These are phyloP conservation scores for Penicillium aurantiogriseum DNA, from an alignment of 2,329 filamentous ascomycete species.

Conservation along the genomic window DNA sequence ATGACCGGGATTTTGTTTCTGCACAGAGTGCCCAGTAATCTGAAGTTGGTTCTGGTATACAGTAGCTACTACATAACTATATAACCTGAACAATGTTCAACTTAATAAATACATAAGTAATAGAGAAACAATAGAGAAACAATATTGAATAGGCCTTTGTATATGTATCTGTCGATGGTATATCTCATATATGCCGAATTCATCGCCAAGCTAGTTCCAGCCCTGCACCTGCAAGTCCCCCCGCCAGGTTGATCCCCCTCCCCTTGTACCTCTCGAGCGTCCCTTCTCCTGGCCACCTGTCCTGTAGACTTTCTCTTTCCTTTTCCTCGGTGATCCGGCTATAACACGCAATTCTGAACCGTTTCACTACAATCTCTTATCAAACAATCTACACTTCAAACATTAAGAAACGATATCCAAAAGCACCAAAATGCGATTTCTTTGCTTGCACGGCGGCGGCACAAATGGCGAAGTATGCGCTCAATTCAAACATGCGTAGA, in stretches of 20 bases:
- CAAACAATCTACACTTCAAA: background rate
- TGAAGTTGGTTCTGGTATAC: too few species aligned
- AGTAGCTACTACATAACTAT: too few species aligned
- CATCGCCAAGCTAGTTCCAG: background rate
- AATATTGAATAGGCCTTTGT: background rate
- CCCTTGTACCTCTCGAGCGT: background rate
- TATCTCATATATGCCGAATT: background rate
- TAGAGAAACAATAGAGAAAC: background rate
- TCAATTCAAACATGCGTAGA: background rate
- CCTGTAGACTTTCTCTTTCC: background rate
- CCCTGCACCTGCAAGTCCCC: background rate
- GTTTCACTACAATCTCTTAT: background rate
- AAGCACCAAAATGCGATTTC: conserved; percentile 29
- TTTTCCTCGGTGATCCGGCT: background rate
- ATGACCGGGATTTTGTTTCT: background rate
- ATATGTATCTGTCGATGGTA: background rate
- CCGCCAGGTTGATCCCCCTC: background rate
- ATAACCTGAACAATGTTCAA: too few species aligned
- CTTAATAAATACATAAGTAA: too few species aligned
- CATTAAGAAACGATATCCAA: background rate
- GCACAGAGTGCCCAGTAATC: too few species aligned
- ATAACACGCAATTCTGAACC: background rate
- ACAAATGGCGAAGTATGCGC: conserved; percentile 32
- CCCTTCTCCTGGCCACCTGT: background rate
- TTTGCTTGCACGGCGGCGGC: conserved; percentile 34